Conservation (phyloP, 805 yeast species). For the Metschnikowia drakensbergensis region DNA sequence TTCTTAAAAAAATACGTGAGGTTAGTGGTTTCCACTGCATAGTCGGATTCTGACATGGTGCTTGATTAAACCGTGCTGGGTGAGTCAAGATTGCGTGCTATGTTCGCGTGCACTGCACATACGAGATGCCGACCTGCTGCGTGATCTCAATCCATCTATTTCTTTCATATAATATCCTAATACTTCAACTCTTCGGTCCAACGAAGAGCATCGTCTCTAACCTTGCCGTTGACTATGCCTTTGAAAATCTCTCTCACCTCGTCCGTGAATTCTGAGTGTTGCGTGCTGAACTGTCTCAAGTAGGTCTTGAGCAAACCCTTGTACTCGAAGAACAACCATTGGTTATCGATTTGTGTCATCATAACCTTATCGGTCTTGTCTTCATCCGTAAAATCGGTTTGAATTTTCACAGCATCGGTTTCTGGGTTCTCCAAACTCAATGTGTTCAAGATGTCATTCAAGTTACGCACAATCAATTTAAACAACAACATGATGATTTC, state of each 20-base stretch:
- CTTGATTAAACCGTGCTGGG: neutral
- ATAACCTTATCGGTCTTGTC: constrained; percentile 22
- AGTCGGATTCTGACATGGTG: constrained; percentile 11
- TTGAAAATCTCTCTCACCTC: constrained; percentile 12
- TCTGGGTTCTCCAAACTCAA: constrained; percentile 15
- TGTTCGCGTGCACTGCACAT: neutral
- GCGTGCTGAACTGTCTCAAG: constrained; percentile 26
- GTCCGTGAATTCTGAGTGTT: constrained; percentile 12
- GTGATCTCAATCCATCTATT: neutral
- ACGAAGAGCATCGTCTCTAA: constrained; percentile 13
- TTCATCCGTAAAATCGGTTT: constrained; percentile 26
- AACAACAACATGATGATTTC: constrained; percentile 21
- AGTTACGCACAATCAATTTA: constrained; percentile 26
- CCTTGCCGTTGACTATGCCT: constrained; percentile 15
- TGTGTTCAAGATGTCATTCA: constrained; percentile 24
- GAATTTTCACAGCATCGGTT: constrained; percentile 22
- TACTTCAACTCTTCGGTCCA: constrained; percentile 19
- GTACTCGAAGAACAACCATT: constrained; percentile 43
- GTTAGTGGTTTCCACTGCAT: constrained; percentile 59
- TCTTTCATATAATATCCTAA: neutral
- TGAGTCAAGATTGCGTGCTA: neutral
- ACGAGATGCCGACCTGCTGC: neutral
- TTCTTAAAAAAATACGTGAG: constrained; percentile 66
- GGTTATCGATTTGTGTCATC: constrained; percentile 28
- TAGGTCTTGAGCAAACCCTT: constrained; percentile 39